Base-by-base conservation (phyloP, 768 basidiomycete genomes). In the Ramaria rubella region DNA sequence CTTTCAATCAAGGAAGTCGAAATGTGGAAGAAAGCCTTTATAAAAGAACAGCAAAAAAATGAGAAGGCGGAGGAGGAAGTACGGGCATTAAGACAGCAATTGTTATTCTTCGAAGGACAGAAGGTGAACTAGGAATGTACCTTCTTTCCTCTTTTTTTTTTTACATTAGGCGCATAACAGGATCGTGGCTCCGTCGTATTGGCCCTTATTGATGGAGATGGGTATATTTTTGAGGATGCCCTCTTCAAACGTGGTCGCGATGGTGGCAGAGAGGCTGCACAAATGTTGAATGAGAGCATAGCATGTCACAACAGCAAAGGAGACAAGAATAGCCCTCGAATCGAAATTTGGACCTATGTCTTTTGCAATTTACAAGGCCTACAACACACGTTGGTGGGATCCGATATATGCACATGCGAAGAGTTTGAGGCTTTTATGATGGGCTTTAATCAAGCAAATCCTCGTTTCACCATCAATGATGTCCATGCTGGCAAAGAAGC, bases 401-500 rank as follows among this genome's bases (percentile, higher is more conserved):
- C 30, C 46, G 21, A 46, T 33, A 48, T 62, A 11, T 62, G 61
- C 59, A 57, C 58, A 2, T 21, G 17, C n/a, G 58, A 63, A 45
- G 75, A 72, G 49, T 81, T 87, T 60, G 82, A 85, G 3, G 81
- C 83, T 17, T 88, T 88, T 63, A 68, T 83, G 54, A 68, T 76
- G 50, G 86, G 86, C 7, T 86, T 88, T 64, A 86, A 86, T 67
- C 81, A 85, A 68, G 82, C 85, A 11, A 72, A 79, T 14, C 80
- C 81, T 57, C 77, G 82, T 42, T 87, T 87, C 65, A 68, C 79
- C 51, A 81, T 88, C 70, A 75, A 85, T 30, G 86, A 88, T 67
- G 85, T 85, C 50, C 86, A 86, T 48, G 72, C 71, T 58, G 81
- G 75, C 49, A 88, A 88, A 70, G 86, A 88, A 73, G 83, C 81